Percentiles rank a stretch among this genome's conserved stretches.
Evolutionary conservation across 176 grass and related monocot species (phyloP).

Genomic region (Cenchrus purpureus): DNA sequence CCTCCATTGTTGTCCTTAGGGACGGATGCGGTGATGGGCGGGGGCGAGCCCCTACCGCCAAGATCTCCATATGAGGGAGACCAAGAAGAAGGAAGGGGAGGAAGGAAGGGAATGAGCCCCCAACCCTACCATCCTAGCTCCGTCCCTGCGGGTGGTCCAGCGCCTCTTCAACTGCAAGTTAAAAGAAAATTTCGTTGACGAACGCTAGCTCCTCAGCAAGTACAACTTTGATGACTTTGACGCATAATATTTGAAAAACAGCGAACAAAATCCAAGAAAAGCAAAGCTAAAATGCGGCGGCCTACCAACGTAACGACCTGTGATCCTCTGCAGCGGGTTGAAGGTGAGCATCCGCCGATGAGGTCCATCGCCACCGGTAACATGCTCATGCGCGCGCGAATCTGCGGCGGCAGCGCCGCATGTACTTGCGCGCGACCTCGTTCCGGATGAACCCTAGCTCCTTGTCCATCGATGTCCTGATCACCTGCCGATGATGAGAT

Average conservation of each 20-base stretch:
- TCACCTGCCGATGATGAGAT: slow-evolving; percentile 22
- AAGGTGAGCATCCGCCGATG: slow-evolving; percentile 90
- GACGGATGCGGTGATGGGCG: too few species aligned
- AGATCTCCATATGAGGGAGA: too few species aligned
- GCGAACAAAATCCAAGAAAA: neutral
- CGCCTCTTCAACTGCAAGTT: slow-evolving; percentile 81
- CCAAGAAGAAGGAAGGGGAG: too few species aligned
- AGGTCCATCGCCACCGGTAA: slow-evolving; percentile 86
- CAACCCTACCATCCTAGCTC: too few species aligned
- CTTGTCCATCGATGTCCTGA: slow-evolving; percentile 83
- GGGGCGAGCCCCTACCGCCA: too few species aligned
- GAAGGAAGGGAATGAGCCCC: too few species aligned
- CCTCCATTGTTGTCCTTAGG: too few species aligned
- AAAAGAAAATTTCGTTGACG: slow-evolving; percentile 23
- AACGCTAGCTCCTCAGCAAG: neutral
- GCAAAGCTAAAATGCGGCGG: neutral
- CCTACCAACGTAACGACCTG: slow-evolving; percentile 49
- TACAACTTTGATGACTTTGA: neutral
- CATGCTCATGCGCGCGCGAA: too few species aligned
- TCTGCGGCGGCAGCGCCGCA: too few species aligned
- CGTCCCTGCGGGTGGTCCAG: slow-evolving; percentile 54
- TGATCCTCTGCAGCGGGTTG: slow-evolving; percentile 85
- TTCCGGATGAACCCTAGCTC: slow-evolving; percentile 80
- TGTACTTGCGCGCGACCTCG: slow-evolving; percentile 79
- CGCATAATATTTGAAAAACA: neutral